Conservation (phyloP, 2,329 filamentous ascomycete genomes). For the Lachnellula subtilissima region DNA sequence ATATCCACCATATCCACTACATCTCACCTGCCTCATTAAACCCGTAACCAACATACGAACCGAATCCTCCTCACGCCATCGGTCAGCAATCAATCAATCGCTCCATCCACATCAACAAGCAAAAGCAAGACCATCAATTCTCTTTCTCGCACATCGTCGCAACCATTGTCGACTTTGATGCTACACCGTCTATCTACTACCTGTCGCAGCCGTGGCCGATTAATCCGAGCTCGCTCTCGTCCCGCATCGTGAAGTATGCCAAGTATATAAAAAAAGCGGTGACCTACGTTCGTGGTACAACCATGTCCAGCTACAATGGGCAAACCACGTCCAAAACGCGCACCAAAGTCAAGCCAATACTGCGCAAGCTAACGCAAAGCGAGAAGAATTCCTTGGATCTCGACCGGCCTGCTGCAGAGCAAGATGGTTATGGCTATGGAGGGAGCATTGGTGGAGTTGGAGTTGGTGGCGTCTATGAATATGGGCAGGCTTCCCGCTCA, state of each 20-base stretch:
- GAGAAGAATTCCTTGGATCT: slow-evolving; percentile 61
- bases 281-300: slow-evolving; percentile 3
- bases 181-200: too few relatives aligned
- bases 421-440: slow-evolving; percentile 37
- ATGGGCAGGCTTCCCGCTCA: slow-evolving; percentile 24
- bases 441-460: slow-evolving; percentile 19
- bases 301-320: slow-evolving; percentile 25
- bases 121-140: too few relatives aligned
- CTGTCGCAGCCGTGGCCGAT: too few relatives aligned
- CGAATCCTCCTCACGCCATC: not conserved
- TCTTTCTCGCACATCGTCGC: not conserved
- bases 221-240: not conserved
- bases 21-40: too few relatives aligned
- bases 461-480: slow-evolving; percentile 26
- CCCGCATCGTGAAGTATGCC: slow-evolving; percentile 9
- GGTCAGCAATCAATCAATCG: not conserved
- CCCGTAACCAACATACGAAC: not conserved
- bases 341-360: slow-evolving; percentile 48
- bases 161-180: too few relatives aligned
- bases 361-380: slow-evolving; percentile 50
- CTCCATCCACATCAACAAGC: too few relatives aligned
- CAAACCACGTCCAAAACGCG: slow-evolving; percentile 22
- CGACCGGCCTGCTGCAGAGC: slow-evolving; percentile 55
- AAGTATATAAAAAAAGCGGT: slow-evolving; percentile 19
- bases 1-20: not conserved